A percentile compares a stretch with the other conserved stretches of the same genome.
Evolutionary conservation across 306 rosid species (phyloP).

Genomic region (Canavalia gladiata): DNA sequence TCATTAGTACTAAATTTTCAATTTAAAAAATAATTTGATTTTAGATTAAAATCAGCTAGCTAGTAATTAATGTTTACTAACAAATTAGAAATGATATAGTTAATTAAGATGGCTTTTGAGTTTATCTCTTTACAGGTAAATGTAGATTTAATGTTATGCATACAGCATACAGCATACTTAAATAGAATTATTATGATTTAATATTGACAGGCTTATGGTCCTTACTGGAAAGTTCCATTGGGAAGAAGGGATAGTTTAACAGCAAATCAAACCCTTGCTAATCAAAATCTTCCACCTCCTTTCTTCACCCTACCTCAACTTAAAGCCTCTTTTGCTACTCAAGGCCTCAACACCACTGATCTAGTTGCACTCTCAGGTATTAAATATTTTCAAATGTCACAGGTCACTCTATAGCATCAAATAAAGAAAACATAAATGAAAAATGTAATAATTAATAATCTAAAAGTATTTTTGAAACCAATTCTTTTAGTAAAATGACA

Average conservation of each 20-base stretch:
- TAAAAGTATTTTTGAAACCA: too few relatives aligned
- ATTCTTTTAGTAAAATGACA: too few relatives aligned
- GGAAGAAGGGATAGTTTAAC: constrained; percentile 69
- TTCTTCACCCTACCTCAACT: constrained; percentile 29
- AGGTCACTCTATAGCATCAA: not conserved
- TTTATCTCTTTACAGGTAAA: too few relatives aligned
- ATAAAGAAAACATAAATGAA: not conserved
- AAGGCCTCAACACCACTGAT: constrained; percentile 60
- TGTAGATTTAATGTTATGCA: too few relatives aligned
- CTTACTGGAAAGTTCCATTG: constrained; percentile 49
- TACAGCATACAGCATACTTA: too few relatives aligned
- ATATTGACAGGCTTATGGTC: constrained; percentile 54
- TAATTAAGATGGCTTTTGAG: too few relatives aligned
- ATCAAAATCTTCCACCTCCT: constrained; percentile 54
- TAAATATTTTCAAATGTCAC: not conserved
- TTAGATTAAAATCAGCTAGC: too few relatives aligned
- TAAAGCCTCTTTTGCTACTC: constrained; percentile 20
- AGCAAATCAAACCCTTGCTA: constrained; percentile 51
- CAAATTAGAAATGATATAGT: too few relatives aligned
- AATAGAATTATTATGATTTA: not conserved
- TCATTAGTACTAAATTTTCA: too few relatives aligned
- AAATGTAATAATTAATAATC: not conserved
- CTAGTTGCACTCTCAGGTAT: constrained; percentile 72
- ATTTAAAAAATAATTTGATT: too few relatives aligned
- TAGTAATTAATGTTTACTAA: too few relatives aligned